Evolutionary conservation across 2,329 filamentous ascomycete genomes (phyloP), one percentile per base, ranked within the genome.

Genomic region (Exophiala viscosa): DNA sequence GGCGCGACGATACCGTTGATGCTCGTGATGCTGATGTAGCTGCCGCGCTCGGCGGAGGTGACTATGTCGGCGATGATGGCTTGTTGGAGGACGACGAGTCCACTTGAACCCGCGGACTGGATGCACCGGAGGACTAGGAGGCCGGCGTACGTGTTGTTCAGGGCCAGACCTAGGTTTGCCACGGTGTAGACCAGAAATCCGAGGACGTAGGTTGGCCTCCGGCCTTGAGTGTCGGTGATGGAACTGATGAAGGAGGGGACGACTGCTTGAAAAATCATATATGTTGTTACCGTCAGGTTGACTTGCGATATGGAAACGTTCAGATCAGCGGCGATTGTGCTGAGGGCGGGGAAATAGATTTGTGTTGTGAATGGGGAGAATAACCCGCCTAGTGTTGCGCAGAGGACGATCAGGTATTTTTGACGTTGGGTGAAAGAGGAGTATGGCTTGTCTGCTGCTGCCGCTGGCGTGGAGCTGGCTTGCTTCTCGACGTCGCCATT

Each of bases 351-450:
- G 44, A 76, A 72, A n/a, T 42, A 42, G 20, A 42, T 42, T 18
- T 14, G n/a, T 4, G 64, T 79, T 80, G 45, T 81, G 79, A 52
- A 75, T 78, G 18, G 74, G 74, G 2, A 76, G 75, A 6, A 78
- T 57, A 1, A 78, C 7, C 40, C 20, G 10, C 20, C 40, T n/a
- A 42, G 3, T 4, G 40, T 31, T 7, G 79, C 73, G 45, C 77
- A 75, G 61, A 73, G 68, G 18, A 79, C 71, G 33, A 79, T 71
- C 54, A 73, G 60, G 50, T 72, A 68, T 60, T 77, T 79, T 59
- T 75, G 47, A n/a, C 13, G 31, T 9, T 10, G 14, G 8, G 34
- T 55, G 48, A 55, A 55, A 3, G 36, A 41, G 3, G 41, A 50
- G 33, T 52, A 55, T n/a, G 52, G 48, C 33, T 45, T 45, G 28